A percentile compares a stretch with the other conserved stretches of the same genome.
Evolutionary conservation across 495 filamentous ascomycete species (phyloP).

Genomic region (Xylaria telfairii): DNA sequence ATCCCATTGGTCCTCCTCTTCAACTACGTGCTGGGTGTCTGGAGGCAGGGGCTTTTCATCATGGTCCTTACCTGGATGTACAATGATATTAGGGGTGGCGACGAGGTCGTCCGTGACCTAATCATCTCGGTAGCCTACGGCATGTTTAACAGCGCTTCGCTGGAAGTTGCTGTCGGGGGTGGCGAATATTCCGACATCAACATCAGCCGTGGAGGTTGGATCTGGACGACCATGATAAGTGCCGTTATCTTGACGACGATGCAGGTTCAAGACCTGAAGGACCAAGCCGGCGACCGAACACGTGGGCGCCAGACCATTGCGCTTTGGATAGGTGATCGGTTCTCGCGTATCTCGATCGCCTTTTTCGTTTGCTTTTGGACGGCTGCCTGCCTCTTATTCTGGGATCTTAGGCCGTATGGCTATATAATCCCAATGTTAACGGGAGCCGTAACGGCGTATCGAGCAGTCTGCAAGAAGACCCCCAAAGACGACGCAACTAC

Average conservation of each 20-base stretch:
- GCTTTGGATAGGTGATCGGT: slow-evolving; percentile 50
- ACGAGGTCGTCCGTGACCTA: slow-evolving; percentile 53
- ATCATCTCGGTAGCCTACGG: slow-evolving; percentile 53
- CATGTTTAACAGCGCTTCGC: slow-evolving; percentile 42
- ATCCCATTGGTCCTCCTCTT: slow-evolving; percentile 41
- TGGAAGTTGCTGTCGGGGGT: slow-evolving; percentile 32
- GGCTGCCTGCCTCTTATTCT: slow-evolving; percentile 46
- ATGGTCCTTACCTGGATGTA: slow-evolving; percentile 56
- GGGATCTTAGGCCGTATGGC: slow-evolving; percentile 31
- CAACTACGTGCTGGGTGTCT: slow-evolving; percentile 45
- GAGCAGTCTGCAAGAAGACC: slow-evolving; percentile 16
- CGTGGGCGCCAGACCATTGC: slow-evolving; percentile 51
- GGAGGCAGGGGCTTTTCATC: slow-evolving; percentile 42
- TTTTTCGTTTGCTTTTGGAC: slow-evolving; percentile 51
- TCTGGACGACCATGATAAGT: slow-evolving; percentile 55
- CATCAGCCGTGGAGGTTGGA: slow-evolving; percentile 30
- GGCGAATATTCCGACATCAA: slow-evolving; percentile 16
- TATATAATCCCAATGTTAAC: slow-evolving; percentile 7
- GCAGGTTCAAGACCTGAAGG: slow-evolving; percentile 59
- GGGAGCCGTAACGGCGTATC: slow-evolving; percentile 19
- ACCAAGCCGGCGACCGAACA: slow-evolving; percentile 54
- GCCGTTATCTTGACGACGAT: slow-evolving; percentile 57
- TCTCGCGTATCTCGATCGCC: slow-evolving; percentile 48
- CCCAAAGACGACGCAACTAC: slow-evolving; percentile 16
- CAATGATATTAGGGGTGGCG: slow-evolving; percentile 58